These are phyloP conservation scores for Candida koratica DNA, from an alignment of 805 yeast species.

Conservation along the genomic window DNA sequence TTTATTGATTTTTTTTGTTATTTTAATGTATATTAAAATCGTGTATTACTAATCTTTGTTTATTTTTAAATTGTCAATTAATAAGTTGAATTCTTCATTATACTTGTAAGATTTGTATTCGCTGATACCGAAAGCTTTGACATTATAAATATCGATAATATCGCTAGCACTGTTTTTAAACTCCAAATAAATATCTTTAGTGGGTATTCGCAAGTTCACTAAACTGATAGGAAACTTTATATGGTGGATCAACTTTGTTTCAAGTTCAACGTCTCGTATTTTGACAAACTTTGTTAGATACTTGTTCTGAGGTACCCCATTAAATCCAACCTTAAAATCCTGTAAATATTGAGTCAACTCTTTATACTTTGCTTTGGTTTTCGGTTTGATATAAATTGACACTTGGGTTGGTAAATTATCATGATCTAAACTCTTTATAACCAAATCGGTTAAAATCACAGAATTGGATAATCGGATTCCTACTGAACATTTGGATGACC, in stretches of 20 bases:
- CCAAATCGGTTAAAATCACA: constrained; percentile 33
- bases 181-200: constrained; percentile 32
- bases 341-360: constrained; percentile 19
- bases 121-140: constrained; percentile 30
- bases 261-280: constrained; percentile 22
- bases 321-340: constrained; percentile 13
- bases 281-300: constrained; percentile 31
- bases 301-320: constrained; percentile 16
- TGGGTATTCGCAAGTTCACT: constrained; percentile 29
- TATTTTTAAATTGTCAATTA: constrained; percentile 13
- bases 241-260: constrained; percentile 20
- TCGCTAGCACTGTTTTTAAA: constrained; percentile 13
- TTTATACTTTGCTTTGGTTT: constrained; percentile 16
- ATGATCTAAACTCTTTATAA: constrained; percentile 19
- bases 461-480: constrained; percentile 34
- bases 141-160: constrained; percentile 16
- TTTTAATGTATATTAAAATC: constrained; percentile 3
- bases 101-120: constrained; percentile 25
- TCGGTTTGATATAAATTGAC: constrained; percentile 31
- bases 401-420: constrained; percentile 17
- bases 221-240: constrained; percentile 32
- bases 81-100: constrained; percentile 19
- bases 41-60: background rate
- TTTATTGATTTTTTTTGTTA: constrained; percentile 6
- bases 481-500: constrained; percentile 24